phyloP scores from a whole-genome alignment of 2,329 filamentous ascomycete species.

The Calonectria montana region DNA sequence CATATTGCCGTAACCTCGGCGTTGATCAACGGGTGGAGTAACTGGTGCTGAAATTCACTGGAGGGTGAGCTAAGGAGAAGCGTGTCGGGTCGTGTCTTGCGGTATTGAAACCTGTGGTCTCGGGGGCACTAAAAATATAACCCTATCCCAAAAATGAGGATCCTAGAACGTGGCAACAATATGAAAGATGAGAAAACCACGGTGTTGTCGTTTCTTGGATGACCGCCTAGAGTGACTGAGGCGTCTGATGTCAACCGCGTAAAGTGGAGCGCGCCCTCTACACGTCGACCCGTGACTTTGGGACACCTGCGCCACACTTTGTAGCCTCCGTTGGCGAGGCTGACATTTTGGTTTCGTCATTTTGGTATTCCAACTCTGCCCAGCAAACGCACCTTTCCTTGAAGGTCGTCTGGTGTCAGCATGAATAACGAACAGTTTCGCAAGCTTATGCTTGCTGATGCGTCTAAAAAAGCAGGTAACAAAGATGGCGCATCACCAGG shows the following conservation, averaged over 20 bases:
- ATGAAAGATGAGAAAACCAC: background rate
- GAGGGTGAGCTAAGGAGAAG: background rate
- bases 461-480: conserved; percentile 51
- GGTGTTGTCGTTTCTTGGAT: background rate
- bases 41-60: background rate
- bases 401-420: conserved; percentile 4
- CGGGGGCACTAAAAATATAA: background rate
- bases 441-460: conserved; percentile 72
- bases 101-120: background rate
- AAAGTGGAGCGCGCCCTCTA: conserved; percentile 49
- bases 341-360: conserved; percentile 29
- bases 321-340: conserved; percentile 32
- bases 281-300: conserved; percentile 55
- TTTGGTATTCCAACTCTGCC: background rate
- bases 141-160: background rate
- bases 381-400: background rate
- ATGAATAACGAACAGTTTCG: conserved; percentile 99
- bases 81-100: background rate
- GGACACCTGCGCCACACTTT: conserved; percentile 32
- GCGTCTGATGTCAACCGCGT: conserved; percentile 44
- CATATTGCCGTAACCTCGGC: conserved; percentile 55
- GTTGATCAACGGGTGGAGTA: background rate
- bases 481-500: conserved; percentile 59
- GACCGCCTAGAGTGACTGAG: background rate
- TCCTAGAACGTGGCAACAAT: background rate